phyloP scores from a whole-genome alignment of 768 basidiomycete species.

The Boletus coccyginus region DNA sequence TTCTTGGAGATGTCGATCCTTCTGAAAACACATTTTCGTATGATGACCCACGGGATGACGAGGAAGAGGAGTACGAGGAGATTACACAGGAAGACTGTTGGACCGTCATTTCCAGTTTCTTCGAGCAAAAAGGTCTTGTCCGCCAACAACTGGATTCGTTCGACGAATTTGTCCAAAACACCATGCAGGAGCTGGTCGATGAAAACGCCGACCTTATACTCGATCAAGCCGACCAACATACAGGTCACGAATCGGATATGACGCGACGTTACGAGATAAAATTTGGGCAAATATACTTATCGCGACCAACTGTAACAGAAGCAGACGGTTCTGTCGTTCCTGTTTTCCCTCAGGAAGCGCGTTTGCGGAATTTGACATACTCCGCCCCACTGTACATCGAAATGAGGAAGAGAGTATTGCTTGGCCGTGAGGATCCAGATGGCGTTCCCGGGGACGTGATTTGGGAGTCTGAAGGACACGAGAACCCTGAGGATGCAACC shows the following conservation, averaged over 20 bases:
- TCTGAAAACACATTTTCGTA: slow-evolving; percentile 49
- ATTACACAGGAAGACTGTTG: slow-evolving; percentile 94
- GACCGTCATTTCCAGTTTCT: slow-evolving; percentile 95
- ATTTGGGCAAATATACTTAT: slow-evolving; percentile 97
- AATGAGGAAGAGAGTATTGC: slow-evolving; percentile 81
- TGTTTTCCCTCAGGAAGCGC: slow-evolving; percentile 95
- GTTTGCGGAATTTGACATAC: slow-evolving; percentile 92
- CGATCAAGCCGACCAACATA: slow-evolving; percentile 95
- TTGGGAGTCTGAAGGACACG: slow-evolving; percentile 74
- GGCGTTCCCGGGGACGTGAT: slow-evolving; percentile 76
- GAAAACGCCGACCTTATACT: slow-evolving; percentile 94
- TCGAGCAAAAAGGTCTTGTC: slow-evolving; percentile 96
- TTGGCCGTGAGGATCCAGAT: slow-evolving; percentile 79
- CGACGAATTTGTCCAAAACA: slow-evolving; percentile 98
- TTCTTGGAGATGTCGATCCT: slow-evolving; percentile 44
- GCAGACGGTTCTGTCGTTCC: slow-evolving; percentile 92
- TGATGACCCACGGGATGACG: slow-evolving; percentile 55
- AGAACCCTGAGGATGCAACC: slow-evolving; percentile 57
- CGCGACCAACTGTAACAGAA: slow-evolving; percentile 91
- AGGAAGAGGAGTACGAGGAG: slow-evolving; percentile 60
- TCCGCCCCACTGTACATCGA: slow-evolving; percentile 95
- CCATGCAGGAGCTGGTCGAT: slow-evolving; percentile 98
- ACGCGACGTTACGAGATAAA: slow-evolving; percentile 95
- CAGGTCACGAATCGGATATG: slow-evolving; percentile 78
- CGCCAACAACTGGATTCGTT: slow-evolving; percentile 97